Conservation (phyloP, 2,329 filamentous ascomycete species). For the Fulvia fulva region DNA sequence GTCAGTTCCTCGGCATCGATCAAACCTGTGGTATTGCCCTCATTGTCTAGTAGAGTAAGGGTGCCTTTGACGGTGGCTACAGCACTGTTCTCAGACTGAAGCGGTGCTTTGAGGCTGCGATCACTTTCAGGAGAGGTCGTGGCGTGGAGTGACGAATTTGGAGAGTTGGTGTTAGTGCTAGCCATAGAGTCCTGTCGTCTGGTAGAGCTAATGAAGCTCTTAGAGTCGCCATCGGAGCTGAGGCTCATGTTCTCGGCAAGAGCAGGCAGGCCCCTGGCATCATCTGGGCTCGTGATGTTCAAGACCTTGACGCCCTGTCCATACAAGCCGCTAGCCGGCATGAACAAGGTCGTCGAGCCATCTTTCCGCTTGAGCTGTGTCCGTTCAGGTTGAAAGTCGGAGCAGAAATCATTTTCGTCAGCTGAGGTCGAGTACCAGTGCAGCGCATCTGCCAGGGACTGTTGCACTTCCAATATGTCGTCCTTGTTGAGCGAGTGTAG, state of each 20-base stretch:
- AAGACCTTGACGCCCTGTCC: conserved; percentile 64
- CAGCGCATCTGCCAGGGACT: conserved; percentile 56
- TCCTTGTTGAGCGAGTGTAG: conserved; percentile 54
- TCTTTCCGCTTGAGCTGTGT: conserved; percentile 58
- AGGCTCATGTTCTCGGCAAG: conserved; percentile 26
- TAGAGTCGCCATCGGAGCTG: conserved; percentile 21
- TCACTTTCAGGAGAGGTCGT: conserved; percentile 26
- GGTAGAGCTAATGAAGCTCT: conserved; percentile 26
- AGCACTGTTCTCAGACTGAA: not conserved
- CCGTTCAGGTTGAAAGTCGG: conserved; percentile 58
- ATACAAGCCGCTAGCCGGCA: conserved; percentile 60
- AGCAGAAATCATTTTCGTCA: conserved; percentile 54
- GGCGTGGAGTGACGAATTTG: conserved; percentile 13
- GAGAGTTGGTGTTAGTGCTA: conserved; percentile 27
- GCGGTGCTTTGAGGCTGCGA: conserved; percentile 5
- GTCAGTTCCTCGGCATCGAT: conserved; percentile 67
- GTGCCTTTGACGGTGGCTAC: conserved; percentile 51
- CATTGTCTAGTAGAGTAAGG: conserved; percentile 56
- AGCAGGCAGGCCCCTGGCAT: conserved; percentile 20
- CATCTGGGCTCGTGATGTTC: conserved; percentile 45
- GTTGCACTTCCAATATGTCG: conserved; percentile 56
- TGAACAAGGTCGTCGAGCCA: conserved; percentile 62
- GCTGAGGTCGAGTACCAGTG: conserved; percentile 62
- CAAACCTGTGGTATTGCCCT: conserved; percentile 57
- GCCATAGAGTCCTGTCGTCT: conserved; percentile 30